phyloP scores from a whole-genome alignment of 208 protist species.

The Trypanosoma avium region DNA sequence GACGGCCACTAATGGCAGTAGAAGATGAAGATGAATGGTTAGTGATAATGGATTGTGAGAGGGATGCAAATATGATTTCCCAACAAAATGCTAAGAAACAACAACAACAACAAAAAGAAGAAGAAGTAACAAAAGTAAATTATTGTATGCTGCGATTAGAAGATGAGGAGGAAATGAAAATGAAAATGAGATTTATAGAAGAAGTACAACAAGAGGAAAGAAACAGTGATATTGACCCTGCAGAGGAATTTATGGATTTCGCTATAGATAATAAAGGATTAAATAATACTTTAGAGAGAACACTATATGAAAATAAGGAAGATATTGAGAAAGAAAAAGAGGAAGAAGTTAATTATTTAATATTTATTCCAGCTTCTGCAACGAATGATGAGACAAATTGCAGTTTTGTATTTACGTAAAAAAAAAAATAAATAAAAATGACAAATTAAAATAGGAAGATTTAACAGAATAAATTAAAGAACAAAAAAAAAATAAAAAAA shows the following conservation, averaged over 20 bases:
- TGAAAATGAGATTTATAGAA: too few relatives aligned
- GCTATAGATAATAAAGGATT: too few relatives aligned
- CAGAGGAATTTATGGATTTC: too few relatives aligned
- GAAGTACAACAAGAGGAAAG: neutral
- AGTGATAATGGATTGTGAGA: slow-evolving; percentile 18
- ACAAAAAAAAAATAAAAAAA: neutral
- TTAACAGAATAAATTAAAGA: neutral
- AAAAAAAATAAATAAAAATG: neutral
- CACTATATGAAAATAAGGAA: neutral
- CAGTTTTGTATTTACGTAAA: too few relatives aligned
- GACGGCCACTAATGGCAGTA: too few relatives aligned
- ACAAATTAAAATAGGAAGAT: slow-evolving; percentile 1
- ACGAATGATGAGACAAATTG: too few relatives aligned
- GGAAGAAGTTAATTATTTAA: too few relatives aligned
- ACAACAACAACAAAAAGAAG: neutral
- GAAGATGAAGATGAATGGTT: slow-evolving; percentile 28
- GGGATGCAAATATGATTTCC: slow-evolving; percentile 1
- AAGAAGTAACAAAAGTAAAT: too few relatives aligned
- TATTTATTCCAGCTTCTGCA: too few relatives aligned
- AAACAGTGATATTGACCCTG: neutral
- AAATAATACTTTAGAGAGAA: neutral
- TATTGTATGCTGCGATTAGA: too few relatives aligned
- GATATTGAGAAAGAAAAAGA: neutral
- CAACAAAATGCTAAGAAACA: neutral
- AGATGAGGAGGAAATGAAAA: neutral